Evolutionary conservation across 1,284 basidiomycete species (phyloP).

Genomic region (Coniophora puteana): DNA sequence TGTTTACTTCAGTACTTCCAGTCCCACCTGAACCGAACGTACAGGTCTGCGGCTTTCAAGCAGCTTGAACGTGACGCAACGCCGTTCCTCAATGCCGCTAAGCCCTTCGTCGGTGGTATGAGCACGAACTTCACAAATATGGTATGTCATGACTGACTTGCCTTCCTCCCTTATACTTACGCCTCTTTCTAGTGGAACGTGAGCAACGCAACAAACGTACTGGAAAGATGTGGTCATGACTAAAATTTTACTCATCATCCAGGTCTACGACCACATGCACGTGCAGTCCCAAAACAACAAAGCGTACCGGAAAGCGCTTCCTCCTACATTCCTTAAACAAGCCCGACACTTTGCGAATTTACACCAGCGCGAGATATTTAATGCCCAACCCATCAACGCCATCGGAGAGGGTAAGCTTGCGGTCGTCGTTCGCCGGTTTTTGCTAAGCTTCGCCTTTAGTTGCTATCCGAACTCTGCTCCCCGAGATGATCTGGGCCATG

Average conservation of each 20-base stretch:
- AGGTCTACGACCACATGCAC: slow-evolving; percentile 49
- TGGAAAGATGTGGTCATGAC: neutral
- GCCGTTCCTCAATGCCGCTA: slow-evolving; percentile 32
- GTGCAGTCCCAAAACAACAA: slow-evolving; percentile 47
- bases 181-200: slow-evolving; percentile 56
- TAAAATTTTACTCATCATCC: slow-evolving; percentile 5
- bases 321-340: slow-evolving; percentile 26
- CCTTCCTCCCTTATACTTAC: neutral
- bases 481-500: slow-evolving; percentile 33
- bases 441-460: slow-evolving; percentile 16
- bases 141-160: slow-evolving; percentile 10
- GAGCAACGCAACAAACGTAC: slow-evolving; percentile 20
- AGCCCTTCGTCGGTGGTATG: slow-evolving; percentile 31
- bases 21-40: slow-evolving; percentile 7
- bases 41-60: slow-evolving; percentile 24
- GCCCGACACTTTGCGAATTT: slow-evolving; percentile 39
- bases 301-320: slow-evolving; percentile 34
- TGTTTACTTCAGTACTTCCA: slow-evolving; percentile 18
- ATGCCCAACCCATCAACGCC: slow-evolving; percentile 31
- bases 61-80: slow-evolving; percentile 24
- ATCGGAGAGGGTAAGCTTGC: slow-evolving; percentile 36
- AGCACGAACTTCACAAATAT: slow-evolving; percentile 34
- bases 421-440: neutral
- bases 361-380: slow-evolving; percentile 41
- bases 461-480: slow-evolving; percentile 34